Percentiles rank a stretch among this genome's conserved stretches.
Evolutionary conservation across 2,329 filamentous ascomycete genomes (phyloP).

Genomic region (Cladosporium oxysporum): DNA sequence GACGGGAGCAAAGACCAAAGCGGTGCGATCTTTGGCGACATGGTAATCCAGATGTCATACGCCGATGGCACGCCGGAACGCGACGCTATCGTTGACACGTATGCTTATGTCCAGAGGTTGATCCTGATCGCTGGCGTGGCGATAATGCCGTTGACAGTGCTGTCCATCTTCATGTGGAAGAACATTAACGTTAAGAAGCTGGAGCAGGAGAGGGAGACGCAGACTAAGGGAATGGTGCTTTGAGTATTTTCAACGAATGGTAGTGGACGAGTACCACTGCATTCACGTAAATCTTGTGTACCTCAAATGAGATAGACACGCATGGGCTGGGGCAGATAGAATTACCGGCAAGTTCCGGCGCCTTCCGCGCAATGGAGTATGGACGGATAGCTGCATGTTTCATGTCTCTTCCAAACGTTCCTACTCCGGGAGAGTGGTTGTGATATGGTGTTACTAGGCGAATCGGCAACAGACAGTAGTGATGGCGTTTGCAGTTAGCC

Average conservation of each 20-base stretch:
- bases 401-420: not conserved
- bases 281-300: not conserved
- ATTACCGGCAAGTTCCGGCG: not conserved
- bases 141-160: slow-evolving; percentile 21
- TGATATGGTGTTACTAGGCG: not conserved
- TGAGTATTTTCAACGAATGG: not conserved
- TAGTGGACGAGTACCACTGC: not conserved
- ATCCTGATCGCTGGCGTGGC: slow-evolving; percentile 39
- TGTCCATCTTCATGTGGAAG: slow-evolving; percentile 23
- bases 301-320: not conserved
- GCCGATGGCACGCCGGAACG: slow-evolving; percentile 52
- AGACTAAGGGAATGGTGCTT: slow-evolving; percentile 7
- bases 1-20: slow-evolving; percentile 11
- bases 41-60: slow-evolving; percentile 58
- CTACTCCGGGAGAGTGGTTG: not conserved
- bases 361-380: not conserved
- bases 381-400: not conserved
- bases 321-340: not conserved
- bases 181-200: slow-evolving; percentile 30
- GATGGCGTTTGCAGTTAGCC: not conserved
- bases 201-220: slow-evolving; percentile 27
- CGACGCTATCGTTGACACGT: slow-evolving; percentile 41
- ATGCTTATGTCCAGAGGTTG: slow-evolving; percentile 38
- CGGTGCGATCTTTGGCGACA: slow-evolving; percentile 51
- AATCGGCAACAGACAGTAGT: not conserved